Base-by-base conservation (phyloP, 305 asterid genomes). In the Ilex paraguariensis region DNA sequence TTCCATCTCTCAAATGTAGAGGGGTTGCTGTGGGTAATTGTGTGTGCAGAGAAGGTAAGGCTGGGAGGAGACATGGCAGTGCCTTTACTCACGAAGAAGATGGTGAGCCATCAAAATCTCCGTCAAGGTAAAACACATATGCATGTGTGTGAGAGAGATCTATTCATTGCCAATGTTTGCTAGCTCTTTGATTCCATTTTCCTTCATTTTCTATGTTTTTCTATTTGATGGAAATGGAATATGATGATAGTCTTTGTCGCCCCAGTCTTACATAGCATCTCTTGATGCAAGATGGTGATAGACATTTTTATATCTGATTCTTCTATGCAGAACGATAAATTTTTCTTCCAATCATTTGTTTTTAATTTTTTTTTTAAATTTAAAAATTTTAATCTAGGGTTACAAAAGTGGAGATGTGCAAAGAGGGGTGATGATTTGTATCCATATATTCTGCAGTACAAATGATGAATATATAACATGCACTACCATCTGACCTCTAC, bases 211-310 rank as follows among this genome's bases (percentile, higher is more conserved):
- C 15, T 4, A 0, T 2, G 0, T 61, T 49, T 48, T 40, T n/a
- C 49, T 31, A 21, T 4, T 55, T 14, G 13, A 17, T 55, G 8
- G 13, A 17, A 39, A 73, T 64, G 77, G 73, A 61, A 71, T 60
- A 44, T 79, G 84, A 84, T 81, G 84, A 75, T 58, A 57, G 52
- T 73, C 49, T 0, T 70, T 81, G 87, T 84, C 82, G 87, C 85
- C 85, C 87, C 83, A 77, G 87, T 57, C 87, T 81, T 79, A 84
- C 63, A 53, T 81, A 21, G 80, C 82, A 65, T 69, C 79, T 6
- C 31, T 64, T 28, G 79, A 74, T 76, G 87, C 73, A 80, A 70
- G 67, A 70, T 85, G 88, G 87, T 82, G 88, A 85, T 76, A 70
- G 88, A 80, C 87, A 21, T 16, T 58, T 59, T 31, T 57, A n/a